Conservation (phyloP, 768 basidiomycete genomes). For the Nidula microcarpa region DNA sequence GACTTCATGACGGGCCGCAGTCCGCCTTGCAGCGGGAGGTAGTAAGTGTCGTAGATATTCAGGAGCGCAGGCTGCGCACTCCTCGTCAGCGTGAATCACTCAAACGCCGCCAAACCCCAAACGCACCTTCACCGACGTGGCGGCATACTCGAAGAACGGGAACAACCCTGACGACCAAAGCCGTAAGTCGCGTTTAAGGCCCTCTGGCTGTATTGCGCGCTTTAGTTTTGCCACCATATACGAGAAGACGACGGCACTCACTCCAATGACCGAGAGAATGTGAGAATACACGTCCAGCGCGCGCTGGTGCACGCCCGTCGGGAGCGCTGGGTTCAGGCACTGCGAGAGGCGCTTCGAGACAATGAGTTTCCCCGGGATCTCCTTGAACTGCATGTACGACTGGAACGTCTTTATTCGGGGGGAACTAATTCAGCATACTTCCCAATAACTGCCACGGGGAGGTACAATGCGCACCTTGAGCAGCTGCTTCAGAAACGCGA, state of each 20-base stretch:
- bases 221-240: not conserved
- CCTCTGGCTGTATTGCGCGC: slow-evolving; percentile 63
- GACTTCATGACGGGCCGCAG: slow-evolving; percentile 93
- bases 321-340: slow-evolving; percentile 96
- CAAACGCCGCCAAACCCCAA: not conserved
- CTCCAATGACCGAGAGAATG: slow-evolving; percentile 87
- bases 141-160: slow-evolving; percentile 98
- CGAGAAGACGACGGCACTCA: slow-evolving; percentile 33
- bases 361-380: slow-evolving; percentile 91
- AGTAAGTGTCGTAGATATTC: slow-evolving; percentile 90
- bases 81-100: not conserved
- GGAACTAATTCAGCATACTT: too few relatives aligned
- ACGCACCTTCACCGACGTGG: slow-evolving; percentile 93
- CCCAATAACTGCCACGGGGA: too few relatives aligned
- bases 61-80: slow-evolving; percentile 71
- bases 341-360: slow-evolving; percentile 95
- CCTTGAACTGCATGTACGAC: slow-evolving; percentile 90
- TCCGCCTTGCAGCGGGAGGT: slow-evolving; percentile 77
- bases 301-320: slow-evolving; percentile 94
- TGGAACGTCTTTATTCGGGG: slow-evolving; percentile 70
- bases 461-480: slow-evolving; percentile 60
- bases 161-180: slow-evolving; percentile 96
- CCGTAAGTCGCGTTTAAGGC: slow-evolving; percentile 79
- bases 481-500: slow-evolving; percentile 91
- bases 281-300: slow-evolving; percentile 94